Conservation (phyloP, 2,329 filamentous ascomycete genomes). For the Macroventuria anomochaeta region DNA sequence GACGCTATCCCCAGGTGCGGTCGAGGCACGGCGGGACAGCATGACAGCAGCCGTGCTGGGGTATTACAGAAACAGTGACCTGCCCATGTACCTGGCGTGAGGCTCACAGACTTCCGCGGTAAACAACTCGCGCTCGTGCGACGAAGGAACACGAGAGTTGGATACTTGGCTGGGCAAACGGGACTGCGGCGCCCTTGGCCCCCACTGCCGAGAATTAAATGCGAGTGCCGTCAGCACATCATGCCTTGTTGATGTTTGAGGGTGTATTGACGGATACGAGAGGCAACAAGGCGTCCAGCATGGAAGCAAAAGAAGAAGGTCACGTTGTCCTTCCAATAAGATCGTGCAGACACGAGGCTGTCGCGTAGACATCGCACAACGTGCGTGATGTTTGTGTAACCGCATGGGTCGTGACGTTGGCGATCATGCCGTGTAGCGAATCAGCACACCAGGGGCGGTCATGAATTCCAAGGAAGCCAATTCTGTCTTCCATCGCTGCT, state of each 20-base stretch:
- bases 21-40: slow-evolving; percentile 13
- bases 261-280: slow-evolving; percentile 7
- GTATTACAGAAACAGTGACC: neutral
- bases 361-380: slow-evolving; percentile 11
- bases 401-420: neutral
- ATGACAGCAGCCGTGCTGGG: slow-evolving; percentile 3
- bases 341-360: slow-evolving; percentile 18
- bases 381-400: slow-evolving; percentile 10
- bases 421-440: neutral
- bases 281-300: slow-evolving; percentile 10
- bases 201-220: slow-evolving; percentile 2
- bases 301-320: slow-evolving; percentile 7
- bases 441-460: neutral
- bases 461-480: slow-evolving; percentile 3
- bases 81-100: slow-evolving; percentile 7
- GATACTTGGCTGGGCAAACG: slow-evolving; percentile 24
- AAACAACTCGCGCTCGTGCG: slow-evolving; percentile 6
- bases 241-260: slow-evolving; percentile 2
- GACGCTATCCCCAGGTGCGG: slow-evolving; percentile 2
- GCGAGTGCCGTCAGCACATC: slow-evolving; percentile 11
- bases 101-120: neutral
- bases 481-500: neutral
- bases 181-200: slow-evolving; percentile 7
- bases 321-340: slow-evolving; percentile 15
- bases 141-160: slow-evolving; percentile 23